phyloP scores from a whole-genome alignment of 805 yeast species.

The Wickerhamomyces ciferrii region DNA sequence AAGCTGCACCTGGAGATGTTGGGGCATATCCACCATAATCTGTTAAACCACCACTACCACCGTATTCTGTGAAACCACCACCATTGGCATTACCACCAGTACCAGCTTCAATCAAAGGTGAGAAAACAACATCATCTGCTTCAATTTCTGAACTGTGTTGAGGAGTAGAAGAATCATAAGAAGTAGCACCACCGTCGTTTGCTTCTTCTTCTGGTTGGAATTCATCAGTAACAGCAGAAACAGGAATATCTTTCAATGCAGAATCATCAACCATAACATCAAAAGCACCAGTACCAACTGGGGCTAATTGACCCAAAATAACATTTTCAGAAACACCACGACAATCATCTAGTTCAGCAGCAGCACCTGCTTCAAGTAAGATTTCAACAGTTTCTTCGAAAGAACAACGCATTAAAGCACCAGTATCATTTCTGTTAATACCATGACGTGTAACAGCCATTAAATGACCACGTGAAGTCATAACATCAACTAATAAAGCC shows the following conservation, averaged over 20 bases:
- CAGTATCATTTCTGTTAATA: conserved; percentile 97
- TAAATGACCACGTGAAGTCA: conserved; percentile 97
- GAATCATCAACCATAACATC: conserved; percentile 93
- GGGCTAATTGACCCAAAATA: conserved; percentile 97
- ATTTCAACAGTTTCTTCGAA: conserved; percentile 99
- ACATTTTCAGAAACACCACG: conserved; percentile 98
- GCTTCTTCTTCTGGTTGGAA: conserved; percentile 34
- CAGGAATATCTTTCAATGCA: conserved; percentile 50
- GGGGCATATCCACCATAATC: conserved; percentile 48
- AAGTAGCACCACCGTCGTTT: conserved; percentile 76
- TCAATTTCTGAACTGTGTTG: conserved; percentile 56
- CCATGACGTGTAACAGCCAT: conserved; percentile 99
- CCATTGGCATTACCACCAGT: conserved; percentile 77
- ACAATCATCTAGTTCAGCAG: conserved; percentile 97
- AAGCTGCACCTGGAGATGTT: conserved; percentile 50
- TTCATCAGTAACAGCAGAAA: conserved; percentile 31
- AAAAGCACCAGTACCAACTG: conserved; percentile 97
- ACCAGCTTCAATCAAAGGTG: conserved; percentile 89
- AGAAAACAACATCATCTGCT: conserved; percentile 77
- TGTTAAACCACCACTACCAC: conserved; percentile 41
- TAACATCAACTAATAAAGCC: conserved; percentile 95
- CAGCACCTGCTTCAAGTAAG: conserved; percentile 94
- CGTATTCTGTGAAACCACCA: conserved; percentile 52
- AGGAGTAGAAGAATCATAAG: conserved; percentile 67
- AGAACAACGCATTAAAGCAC: conserved; percentile 98